Conservation (phyloP, 768 basidiomycete genomes). For the Plicaturopsis crispa region DNA sequence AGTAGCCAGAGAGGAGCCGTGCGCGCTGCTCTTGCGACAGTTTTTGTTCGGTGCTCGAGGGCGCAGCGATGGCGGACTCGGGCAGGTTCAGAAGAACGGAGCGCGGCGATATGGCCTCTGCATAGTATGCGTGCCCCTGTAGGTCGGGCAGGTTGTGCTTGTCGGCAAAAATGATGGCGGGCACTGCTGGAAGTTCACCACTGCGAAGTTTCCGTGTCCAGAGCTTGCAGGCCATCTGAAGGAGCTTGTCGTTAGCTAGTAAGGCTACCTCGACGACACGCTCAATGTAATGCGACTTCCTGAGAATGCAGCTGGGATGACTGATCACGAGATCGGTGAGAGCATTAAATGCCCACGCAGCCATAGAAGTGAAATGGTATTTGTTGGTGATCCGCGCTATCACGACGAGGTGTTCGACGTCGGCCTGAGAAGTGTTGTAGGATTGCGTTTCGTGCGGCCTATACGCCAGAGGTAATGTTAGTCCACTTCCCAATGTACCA, state of each 20-base stretch:
- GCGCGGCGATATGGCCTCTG: slow-evolving; percentile 27
- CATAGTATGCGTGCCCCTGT: slow-evolving; percentile 30
- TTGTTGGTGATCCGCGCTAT: slow-evolving; percentile 42
- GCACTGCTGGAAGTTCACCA: slow-evolving; percentile 25
- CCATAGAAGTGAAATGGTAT: slow-evolving; percentile 38
- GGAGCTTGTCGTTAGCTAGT: slow-evolving; percentile 15
- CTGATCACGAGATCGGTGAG: slow-evolving; percentile 20
- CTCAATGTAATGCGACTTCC: slow-evolving; percentile 26
- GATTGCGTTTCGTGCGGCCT: too few relatives aligned
- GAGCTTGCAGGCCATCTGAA: slow-evolving; percentile 14
- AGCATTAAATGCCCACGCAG: slow-evolving; percentile 34
- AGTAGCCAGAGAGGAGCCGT: slow-evolving; percentile 27
- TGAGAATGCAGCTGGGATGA: slow-evolving; percentile 22
- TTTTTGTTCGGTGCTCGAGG: slow-evolving; percentile 26
- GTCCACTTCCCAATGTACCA: too few relatives aligned
- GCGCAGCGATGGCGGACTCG: too few relatives aligned
- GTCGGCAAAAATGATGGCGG: slow-evolving; percentile 31
- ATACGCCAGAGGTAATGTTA: too few relatives aligned
- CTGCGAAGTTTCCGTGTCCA: slow-evolving; percentile 25
- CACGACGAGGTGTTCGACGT: slow-evolving; percentile 32
- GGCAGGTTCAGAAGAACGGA: too few relatives aligned
- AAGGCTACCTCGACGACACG: slow-evolving; percentile 21
- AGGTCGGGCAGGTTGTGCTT: slow-evolving; percentile 20
- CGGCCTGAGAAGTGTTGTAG: too few relatives aligned
- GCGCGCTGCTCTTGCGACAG: slow-evolving; percentile 27